A percentile compares a stretch with the other conserved stretches of the same genome.
These are phyloP conservation scores for Metschnikowia aberdeeniae DNA, from an alignment of 805 yeast genomes.

Conservation along the genomic window DNA sequence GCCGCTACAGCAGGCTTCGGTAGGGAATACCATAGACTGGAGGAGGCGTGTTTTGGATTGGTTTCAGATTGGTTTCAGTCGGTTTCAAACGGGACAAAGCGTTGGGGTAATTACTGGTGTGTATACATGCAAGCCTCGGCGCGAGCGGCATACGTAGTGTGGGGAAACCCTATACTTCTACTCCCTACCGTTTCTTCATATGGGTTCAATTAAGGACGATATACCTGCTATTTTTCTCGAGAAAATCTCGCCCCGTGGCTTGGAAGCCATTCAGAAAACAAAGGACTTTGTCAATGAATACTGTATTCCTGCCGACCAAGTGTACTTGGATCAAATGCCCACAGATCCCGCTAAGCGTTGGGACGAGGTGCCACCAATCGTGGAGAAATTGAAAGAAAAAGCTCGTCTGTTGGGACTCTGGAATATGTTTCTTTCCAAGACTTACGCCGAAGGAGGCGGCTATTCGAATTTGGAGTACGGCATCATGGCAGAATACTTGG, in stretches of 20 bases:
- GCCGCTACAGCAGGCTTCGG: too few species aligned
- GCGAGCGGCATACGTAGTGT: slow-evolving; percentile 1
- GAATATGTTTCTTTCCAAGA: slow-evolving; percentile 54
- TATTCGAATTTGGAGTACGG: slow-evolving; percentile 62
- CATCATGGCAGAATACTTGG: slow-evolving; percentile 59
- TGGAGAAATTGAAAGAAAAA: slow-evolving; percentile 48
- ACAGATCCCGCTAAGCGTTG: slow-evolving; percentile 43
- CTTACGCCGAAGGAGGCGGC: slow-evolving; percentile 51
- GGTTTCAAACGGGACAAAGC: too few species aligned
- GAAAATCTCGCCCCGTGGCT: slow-evolving; percentile 32
- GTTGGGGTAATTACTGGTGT: too few species aligned
- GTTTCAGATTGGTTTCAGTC: too few species aligned
- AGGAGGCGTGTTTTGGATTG: too few species aligned
- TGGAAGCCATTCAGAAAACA: slow-evolving; percentile 36
- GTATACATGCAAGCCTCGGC: too few species aligned
- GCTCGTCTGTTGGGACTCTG: slow-evolving; percentile 53
- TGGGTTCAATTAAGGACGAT: slow-evolving; percentile 24
- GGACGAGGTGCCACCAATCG: slow-evolving; percentile 43
- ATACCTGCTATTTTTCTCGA: slow-evolving; percentile 40
- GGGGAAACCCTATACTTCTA: slow-evolving; percentile 8
- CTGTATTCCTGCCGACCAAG: slow-evolving; percentile 53
- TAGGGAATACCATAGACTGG: too few species aligned
- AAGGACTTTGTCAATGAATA: slow-evolving; percentile 53
- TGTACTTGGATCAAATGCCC: slow-evolving; percentile 39
- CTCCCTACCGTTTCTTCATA: neutral